Conservation (phyloP, 1,284 basidiomycete genomes). For the Retiboletus flavoniger region DNA sequence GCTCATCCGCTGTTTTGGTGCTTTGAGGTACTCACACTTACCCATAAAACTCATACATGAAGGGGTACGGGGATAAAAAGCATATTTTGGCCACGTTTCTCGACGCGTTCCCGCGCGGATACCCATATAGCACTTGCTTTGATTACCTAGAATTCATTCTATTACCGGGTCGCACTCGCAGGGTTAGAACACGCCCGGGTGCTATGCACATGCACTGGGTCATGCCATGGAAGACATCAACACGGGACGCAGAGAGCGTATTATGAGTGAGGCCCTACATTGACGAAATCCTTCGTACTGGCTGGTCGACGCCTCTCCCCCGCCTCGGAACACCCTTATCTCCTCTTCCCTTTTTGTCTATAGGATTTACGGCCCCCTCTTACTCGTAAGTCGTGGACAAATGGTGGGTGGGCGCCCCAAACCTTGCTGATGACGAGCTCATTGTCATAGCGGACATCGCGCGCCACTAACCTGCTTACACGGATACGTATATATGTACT, state of each 20-base stretch:
- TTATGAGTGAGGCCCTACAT: no score
- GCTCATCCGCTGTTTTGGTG: not conserved
- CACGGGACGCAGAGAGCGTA: no score
- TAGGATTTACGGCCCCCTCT: not conserved
- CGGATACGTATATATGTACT: not conserved
- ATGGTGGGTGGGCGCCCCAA: not conserved
- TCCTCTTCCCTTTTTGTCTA: not conserved
- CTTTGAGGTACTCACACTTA: not conserved
- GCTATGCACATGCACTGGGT: no score
- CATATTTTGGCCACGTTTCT: not conserved
- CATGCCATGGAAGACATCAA: no score
- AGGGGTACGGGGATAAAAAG: not conserved
- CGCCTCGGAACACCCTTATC: not conserved
- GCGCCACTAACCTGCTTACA: not conserved
- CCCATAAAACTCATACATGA: not conserved
- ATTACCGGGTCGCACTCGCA: no score
- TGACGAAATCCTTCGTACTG: no score
- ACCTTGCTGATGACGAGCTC: not conserved
- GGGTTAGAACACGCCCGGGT: no score
- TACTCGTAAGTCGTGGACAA: not conserved
- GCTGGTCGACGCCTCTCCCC: not conserved
- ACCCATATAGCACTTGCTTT: no score
- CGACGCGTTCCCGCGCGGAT: not conserved
- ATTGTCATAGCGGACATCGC: not conserved
- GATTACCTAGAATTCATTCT: no score